Base-by-base conservation (phyloP, 176 grass and related monocot genomes). In the Oryza australiensis region DNA sequence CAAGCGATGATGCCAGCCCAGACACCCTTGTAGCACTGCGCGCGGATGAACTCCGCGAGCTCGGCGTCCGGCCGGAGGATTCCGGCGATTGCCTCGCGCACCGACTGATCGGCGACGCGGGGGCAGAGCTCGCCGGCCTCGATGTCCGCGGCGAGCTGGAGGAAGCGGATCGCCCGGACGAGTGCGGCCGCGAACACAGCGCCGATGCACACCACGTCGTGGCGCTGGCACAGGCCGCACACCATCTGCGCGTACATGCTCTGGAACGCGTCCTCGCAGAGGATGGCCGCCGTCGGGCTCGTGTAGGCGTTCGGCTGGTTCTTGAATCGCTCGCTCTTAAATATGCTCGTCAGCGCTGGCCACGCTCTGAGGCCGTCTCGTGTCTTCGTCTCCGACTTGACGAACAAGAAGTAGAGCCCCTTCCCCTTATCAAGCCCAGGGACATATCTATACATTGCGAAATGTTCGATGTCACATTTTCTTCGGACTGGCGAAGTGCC, bases 171-270 rank as follows among this genome's bases (percentile, higher is more conserved):
- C 9, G 23, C 22, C 9, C 23, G 23, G 23, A 62, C 8, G 9
- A 23, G 59, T 0, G n/a, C 11, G 23, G 59, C 1, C 30, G 86
- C 86, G 49, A 92, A 92, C 15, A 80, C 66, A 6, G 90, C 68
- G 7, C 90, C 86, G 22, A 92, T 68, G 34, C 74, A 82, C 43
- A 92, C 64, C 12, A 92, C 82, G 34, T 82, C 81, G 68, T 64
- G 73, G 35, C 86, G 86, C 43, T 86, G 86, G 67, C 79, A 75
- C 49, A 92, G 82, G 74, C 86, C 82, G 68, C 90, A 92, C 41
- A 83, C 20, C 86, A 92, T 88, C 82, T 92, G 90, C 16, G 74
- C 83, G 22, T 92, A 92, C 90, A 92, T 92, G 90, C 90, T 89
- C 74, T 86, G 90, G 73, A 80, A 83, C 26, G 79, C 59, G 82